Conservation (phyloP, 371 early-diverging fungal species). For the Syncephalastrum sp. region DNA sequence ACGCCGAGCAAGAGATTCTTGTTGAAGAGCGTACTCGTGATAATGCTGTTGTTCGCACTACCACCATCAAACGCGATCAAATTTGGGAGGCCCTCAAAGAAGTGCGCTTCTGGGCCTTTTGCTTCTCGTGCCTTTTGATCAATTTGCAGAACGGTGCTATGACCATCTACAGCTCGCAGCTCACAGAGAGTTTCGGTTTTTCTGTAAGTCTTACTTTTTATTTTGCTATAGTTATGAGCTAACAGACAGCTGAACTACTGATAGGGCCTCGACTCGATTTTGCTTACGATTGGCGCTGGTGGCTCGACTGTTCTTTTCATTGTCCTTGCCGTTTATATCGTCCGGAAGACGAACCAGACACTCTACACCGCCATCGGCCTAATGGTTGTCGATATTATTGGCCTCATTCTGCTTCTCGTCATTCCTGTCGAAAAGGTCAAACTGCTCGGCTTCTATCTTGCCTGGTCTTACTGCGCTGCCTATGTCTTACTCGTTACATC, state of each 20-base stretch:
- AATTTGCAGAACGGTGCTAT: slow-evolving; percentile 39
- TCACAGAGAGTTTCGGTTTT: slow-evolving; percentile 35
- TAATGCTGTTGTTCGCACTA: slow-evolving; percentile 35
- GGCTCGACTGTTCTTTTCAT: slow-evolving; percentile 31
- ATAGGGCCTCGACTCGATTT: slow-evolving; percentile 26
- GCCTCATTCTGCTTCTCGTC: slow-evolving; percentile 28
- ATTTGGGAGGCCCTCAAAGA: slow-evolving; percentile 39
- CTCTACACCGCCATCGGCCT: slow-evolving; percentile 24
- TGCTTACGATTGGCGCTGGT: slow-evolving; percentile 30
- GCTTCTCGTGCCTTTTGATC: slow-evolving; percentile 27
- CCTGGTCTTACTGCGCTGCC: slow-evolving; percentile 25
- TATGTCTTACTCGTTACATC: slow-evolving; percentile 31
- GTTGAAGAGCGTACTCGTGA: slow-evolving; percentile 39
- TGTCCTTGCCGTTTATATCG: slow-evolving; percentile 15
- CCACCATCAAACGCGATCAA: slow-evolving; percentile 30
- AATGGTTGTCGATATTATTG: slow-evolving; percentile 29
- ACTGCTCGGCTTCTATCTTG: slow-evolving; percentile 29
- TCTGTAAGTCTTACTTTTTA: slow-evolving; percentile 20
- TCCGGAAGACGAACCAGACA: slow-evolving; percentile 21
- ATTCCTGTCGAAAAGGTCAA: slow-evolving; percentile 28
- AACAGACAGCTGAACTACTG: background rate
- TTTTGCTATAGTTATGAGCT: background rate
- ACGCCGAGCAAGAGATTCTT: slow-evolving; percentile 35
- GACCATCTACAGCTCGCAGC: slow-evolving; percentile 30
- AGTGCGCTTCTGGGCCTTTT: slow-evolving; percentile 31